phyloP scores from a whole-genome alignment of 371 early-diverging fungal genomes.

The Encephalitozoon intestinalis region DNA sequence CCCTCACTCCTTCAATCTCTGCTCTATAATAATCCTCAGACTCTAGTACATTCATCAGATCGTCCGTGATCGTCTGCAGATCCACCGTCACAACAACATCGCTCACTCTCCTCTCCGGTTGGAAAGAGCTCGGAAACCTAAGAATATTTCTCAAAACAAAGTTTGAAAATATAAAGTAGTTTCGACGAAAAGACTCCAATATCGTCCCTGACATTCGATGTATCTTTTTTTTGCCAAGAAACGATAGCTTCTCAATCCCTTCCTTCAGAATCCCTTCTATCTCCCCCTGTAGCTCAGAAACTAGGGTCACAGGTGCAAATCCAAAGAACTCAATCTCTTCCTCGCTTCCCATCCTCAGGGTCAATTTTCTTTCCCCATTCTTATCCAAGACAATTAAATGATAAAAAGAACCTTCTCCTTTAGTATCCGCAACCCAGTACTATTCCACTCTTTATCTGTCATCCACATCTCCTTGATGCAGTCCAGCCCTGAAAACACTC shows the following conservation, averaged over 20 bases:
- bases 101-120: constrained; percentile 52
- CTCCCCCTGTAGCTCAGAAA: constrained; percentile 46
- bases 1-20: neutral
- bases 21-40: neutral
- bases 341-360: constrained; percentile 18
- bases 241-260: constrained; percentile 4
- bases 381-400: constrained; percentile 29
- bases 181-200: constrained; percentile 35
- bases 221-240: neutral
- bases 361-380: neutral
- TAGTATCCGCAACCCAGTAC: constrained; percentile 52
- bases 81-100: constrained; percentile 13
- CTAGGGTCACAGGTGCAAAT: constrained; percentile 53
- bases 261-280: neutral
- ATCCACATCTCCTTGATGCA: constrained; percentile 58
- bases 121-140: constrained; percentile 53
- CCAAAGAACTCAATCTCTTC: constrained; percentile 60
- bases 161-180: constrained; percentile 56
- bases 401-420: constrained; percentile 61
- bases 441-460: constrained; percentile 60
- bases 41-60: neutral
- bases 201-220: constrained; percentile 9
- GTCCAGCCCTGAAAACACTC: constrained; percentile 52
- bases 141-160: constrained; percentile 58
- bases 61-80: constrained; percentile 20